These are phyloP conservation scores for Termitomyces sp. DNA, from an alignment of 768 basidiomycete genomes.

Conservation along the genomic window DNA sequence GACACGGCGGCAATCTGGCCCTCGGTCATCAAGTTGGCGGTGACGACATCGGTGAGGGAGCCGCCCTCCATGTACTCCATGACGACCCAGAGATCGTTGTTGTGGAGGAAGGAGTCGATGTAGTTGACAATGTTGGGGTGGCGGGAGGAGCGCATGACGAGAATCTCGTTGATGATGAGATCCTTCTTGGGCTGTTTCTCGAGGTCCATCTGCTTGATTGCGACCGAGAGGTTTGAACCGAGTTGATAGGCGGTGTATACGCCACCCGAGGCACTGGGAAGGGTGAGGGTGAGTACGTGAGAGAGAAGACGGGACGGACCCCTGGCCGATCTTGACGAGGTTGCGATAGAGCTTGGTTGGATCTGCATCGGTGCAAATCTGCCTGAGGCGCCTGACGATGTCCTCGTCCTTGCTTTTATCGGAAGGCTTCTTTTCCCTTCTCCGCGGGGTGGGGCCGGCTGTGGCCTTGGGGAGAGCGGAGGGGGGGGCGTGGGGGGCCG, in stretches of 20 bases:
- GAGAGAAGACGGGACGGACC: slow-evolving; percentile 45
- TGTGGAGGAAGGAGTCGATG: slow-evolving; percentile 96
- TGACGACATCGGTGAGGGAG: slow-evolving; percentile 91
- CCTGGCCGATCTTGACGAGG: slow-evolving; percentile 96
- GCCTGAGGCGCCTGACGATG: slow-evolving; percentile 84
- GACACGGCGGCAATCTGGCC: slow-evolving; percentile 98
- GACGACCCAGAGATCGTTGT: slow-evolving; percentile 98
- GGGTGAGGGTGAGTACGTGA: slow-evolving; percentile 3
- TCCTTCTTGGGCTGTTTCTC: slow-evolving; percentile 99
- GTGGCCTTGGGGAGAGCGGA: slow-evolving; percentile 65
- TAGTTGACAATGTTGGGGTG: slow-evolving; percentile 99
- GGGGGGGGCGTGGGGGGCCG: slow-evolving; percentile 47
- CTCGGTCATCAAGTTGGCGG: slow-evolving; percentile 94
- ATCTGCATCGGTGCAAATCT: slow-evolving; percentile 97
- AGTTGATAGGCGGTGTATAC: slow-evolving; percentile 99
- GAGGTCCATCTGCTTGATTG: slow-evolving; percentile 99
- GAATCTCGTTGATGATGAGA: slow-evolving; percentile 98
- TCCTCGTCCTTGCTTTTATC: slow-evolving; percentile 82
- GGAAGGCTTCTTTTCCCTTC: slow-evolving; percentile 77
- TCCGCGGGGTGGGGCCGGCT: slow-evolving; percentile 75
- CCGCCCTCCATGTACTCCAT: slow-evolving; percentile 99
- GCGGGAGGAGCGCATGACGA: slow-evolving; percentile 94
- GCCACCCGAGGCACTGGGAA: slow-evolving; percentile 83
- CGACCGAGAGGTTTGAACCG: slow-evolving; percentile 88
- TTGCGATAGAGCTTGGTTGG: slow-evolving; percentile 91